Evolutionary conservation across 805 yeast genomes (phyloP).

Genomic region (Starmerella ratchasimensis): DNA sequence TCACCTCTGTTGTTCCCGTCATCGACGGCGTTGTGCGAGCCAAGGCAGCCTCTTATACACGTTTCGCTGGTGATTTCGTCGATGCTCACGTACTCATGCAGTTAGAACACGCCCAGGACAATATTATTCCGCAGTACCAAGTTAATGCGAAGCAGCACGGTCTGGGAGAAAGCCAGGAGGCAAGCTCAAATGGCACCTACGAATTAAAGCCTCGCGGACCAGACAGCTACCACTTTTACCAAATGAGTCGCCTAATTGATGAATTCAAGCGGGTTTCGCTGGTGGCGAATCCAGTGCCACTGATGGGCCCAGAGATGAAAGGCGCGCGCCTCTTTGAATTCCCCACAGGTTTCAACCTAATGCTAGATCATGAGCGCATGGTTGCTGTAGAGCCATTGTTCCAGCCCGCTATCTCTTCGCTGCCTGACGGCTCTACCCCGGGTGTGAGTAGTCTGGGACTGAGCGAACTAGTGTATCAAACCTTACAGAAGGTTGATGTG

Average conservation of each 20-base stretch:
- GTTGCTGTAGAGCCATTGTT: slow-evolving; percentile 55
- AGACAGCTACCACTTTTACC: slow-evolving; percentile 40
- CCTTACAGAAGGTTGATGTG: slow-evolving; percentile 37
- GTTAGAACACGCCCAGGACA: slow-evolving; percentile 29
- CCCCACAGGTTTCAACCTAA: slow-evolving; percentile 39
- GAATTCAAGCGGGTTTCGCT: slow-evolving; percentile 55
- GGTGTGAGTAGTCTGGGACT: slow-evolving; percentile 38
- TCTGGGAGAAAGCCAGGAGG: slow-evolving; percentile 6
- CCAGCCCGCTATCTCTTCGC: slow-evolving; percentile 42
- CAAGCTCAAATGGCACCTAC: slow-evolving; percentile 2
- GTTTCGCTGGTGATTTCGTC: slow-evolving; percentile 74
- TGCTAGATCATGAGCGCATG: slow-evolving; percentile 40
- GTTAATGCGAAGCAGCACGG: slow-evolving; percentile 26
- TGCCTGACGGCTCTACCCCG: slow-evolving; percentile 28
- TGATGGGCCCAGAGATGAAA: slow-evolving; percentile 16
- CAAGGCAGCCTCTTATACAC: slow-evolving; percentile 45
- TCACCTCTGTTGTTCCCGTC: slow-evolving; percentile 46
- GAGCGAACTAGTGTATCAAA: slow-evolving; percentile 33
- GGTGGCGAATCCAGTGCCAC: slow-evolving; percentile 12
- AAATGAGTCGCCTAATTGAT: slow-evolving; percentile 42
- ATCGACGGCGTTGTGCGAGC: slow-evolving; percentile 21
- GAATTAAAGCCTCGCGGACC: slow-evolving; percentile 11
- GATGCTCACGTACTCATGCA: slow-evolving; percentile 47
- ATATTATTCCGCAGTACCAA: slow-evolving; percentile 26
- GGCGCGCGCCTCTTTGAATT: slow-evolving; percentile 50